Conservation (phyloP, 1,284 basidiomycete genomes). For the Ganoderma resinaceum region DNA sequence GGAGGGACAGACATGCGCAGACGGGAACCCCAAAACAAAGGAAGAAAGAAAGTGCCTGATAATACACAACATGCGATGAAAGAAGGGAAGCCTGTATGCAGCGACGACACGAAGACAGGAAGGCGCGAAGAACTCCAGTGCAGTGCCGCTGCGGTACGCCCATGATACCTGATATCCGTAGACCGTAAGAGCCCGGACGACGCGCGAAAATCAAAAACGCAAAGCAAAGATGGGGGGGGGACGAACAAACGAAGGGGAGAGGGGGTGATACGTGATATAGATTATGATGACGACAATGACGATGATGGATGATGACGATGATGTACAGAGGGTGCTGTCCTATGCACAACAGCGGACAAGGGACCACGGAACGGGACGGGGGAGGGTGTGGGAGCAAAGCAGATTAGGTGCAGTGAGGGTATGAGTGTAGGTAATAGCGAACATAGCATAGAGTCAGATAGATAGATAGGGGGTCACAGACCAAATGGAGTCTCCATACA, state of each 20-base stretch:
- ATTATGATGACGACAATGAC: background rate
- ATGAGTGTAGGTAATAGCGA: slow-evolving; percentile 10
- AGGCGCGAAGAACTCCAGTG: background rate
- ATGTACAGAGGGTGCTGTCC: slow-evolving; percentile 14
- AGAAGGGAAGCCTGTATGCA: background rate
- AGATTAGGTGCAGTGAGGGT: slow-evolving; percentile 19
- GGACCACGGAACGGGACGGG: background rate
- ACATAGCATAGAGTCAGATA: slow-evolving; percentile 20
- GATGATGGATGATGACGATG: background rate
- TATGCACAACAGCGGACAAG: slow-evolving; percentile 4
- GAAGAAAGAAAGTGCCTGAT: background rate
- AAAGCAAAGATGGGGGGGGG: background rate
- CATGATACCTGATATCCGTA: background rate
- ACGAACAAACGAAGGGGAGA: too few species aligned
- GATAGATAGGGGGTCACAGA: slow-evolving; percentile 6
- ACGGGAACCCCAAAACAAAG: background rate
- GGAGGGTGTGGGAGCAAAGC: slow-evolving; percentile 2
- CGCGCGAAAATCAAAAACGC: slow-evolving; percentile 1
- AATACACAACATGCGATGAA: slow-evolving; percentile 4
- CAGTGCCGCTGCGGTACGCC: too few species aligned
- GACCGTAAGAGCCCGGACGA: too few species aligned
- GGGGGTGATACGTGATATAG: too few species aligned
- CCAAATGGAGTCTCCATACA: background rate
- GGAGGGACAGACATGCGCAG: background rate
- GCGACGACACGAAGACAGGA: background rate